Percentiles rank a stretch among this genome's conserved stretches.
Conservation (phyloP, 1,284 basidiomycete genomes). For the Thelephora terrestris region DNA sequence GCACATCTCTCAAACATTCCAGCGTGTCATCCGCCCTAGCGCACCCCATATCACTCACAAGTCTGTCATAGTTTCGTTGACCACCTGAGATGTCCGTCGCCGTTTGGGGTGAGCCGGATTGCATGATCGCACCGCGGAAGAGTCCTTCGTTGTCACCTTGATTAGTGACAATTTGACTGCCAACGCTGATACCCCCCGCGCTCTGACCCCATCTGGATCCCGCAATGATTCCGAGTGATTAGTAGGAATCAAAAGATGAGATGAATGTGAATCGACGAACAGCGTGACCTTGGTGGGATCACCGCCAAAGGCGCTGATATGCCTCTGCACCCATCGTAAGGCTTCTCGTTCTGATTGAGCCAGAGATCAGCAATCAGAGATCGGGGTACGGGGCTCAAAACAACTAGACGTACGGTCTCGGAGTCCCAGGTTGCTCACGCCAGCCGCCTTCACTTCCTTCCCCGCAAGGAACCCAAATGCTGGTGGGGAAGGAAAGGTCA, state of each 20-base stretch:
- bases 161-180: constrained; percentile 22
- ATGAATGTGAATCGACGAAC: constrained; percentile 9
- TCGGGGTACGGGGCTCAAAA: not conserved
- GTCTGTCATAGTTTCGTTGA: constrained; percentile 24
- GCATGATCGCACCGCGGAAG: constrained; percentile 26
- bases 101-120: constrained; percentile 26
- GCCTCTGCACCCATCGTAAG: constrained; percentile 30
- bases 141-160: constrained; percentile 22
- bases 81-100: constrained; percentile 20
- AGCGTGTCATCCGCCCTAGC: constrained; percentile 24
- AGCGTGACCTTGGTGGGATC: constrained; percentile 23
- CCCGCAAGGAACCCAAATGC: constrained; percentile 27
- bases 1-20: constrained; percentile 29
- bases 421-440: constrained; percentile 28
- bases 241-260: not conserved
- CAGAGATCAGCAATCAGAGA: not conserved
- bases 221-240: not conserved
- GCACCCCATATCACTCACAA: constrained; percentile 25
- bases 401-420: constrained; percentile 20
- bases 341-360: constrained; percentile 17
- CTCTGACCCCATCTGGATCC: constrained; percentile 29
- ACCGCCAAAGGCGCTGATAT: constrained; percentile 33
- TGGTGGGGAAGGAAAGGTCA: constrained; percentile 1
- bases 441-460: constrained; percentile 24
- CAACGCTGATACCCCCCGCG: constrained; percentile 30